Evolutionary conservation across 176 grass and related monocot species (phyloP).

Genomic region (Avena insularis): DNA sequence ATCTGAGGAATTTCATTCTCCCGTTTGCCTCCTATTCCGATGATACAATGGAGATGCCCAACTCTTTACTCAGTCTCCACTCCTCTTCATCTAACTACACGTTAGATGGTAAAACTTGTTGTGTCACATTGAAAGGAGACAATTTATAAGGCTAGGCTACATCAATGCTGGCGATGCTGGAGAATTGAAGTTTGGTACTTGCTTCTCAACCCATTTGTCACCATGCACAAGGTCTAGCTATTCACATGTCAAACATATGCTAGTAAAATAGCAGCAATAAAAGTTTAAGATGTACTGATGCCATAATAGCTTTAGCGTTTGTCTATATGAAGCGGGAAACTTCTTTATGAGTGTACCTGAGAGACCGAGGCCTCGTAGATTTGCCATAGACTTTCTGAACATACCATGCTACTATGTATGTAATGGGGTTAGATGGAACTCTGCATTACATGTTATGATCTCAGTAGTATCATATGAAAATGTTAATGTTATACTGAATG

Average conservation of each 20-base stretch:
- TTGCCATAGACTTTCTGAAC: no score
- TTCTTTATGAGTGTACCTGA: no score
- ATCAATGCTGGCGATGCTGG: not conserved
- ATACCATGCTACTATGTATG: no score
- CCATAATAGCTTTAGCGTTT: not conserved
- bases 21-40: not conserved
- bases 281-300: not conserved
- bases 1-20: no score
- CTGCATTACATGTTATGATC: no score
- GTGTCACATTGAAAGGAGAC: not conserved
- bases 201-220: not conserved
- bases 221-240: not conserved
- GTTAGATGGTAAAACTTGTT: not conserved
- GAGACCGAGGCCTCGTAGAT: no score
- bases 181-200: not conserved
- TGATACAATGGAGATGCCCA: not conserved
- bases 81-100: not conserved
- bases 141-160: not conserved
- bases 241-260: not conserved
- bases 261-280: not conserved
- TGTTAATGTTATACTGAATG: no score
- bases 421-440: no score
- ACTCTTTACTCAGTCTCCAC: not conserved
- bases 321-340: no score
- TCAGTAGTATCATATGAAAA: no score